A percentile compares a stretch with the other conserved stretches of the same genome.
Evolutionary conservation across 208 protist species (phyloP).

Genomic region (Crithidia expoeki): DNA sequence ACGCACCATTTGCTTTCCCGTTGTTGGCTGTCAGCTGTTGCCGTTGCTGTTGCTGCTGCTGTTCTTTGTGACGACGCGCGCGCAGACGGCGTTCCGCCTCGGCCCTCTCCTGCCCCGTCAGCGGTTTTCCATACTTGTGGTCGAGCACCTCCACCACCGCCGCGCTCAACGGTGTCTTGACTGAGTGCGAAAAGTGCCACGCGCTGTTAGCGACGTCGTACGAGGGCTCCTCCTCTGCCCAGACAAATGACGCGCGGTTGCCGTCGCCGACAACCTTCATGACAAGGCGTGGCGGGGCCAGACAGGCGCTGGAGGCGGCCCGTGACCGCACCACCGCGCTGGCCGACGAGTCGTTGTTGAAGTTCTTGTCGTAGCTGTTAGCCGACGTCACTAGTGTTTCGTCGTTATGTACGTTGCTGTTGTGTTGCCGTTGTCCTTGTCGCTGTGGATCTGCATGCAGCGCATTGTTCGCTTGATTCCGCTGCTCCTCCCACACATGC

Average conservation of each 20-base stretch:
- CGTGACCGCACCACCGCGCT: not conserved
- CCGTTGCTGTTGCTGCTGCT: not conserved
- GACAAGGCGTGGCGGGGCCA: slow-evolving; percentile 4
- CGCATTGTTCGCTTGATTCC: not conserved
- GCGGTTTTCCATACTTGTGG: slow-evolving; percentile 42
- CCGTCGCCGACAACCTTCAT: slow-evolving; percentile 16
- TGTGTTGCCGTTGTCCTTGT: not conserved
- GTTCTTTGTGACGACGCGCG: slow-evolving; percentile 23
- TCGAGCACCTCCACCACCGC: slow-evolving; percentile 33
- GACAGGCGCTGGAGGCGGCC: not conserved
- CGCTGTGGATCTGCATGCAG: too few relatives aligned
- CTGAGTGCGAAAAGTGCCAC: not conserved
- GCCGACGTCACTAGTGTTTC: not conserved
- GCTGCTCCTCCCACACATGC: slow-evolving; percentile 17
- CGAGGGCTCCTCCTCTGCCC: slow-evolving; percentile 9
- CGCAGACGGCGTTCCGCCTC: slow-evolving; percentile 39
- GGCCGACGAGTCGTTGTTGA: slow-evolving; percentile 4
- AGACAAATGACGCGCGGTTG: slow-evolving; percentile 8
- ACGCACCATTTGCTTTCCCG: too few relatives aligned
- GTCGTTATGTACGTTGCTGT: not conserved
- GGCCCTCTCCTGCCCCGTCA: slow-evolving; percentile 35
- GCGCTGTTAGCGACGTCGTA: not conserved
- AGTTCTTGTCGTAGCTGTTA: not conserved
- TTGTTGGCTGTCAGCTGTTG: not conserved
- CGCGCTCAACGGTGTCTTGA: not conserved